Percentiles rank a stretch among this genome's conserved stretches.
Evolutionary conservation across 176 grass and related monocot genomes (phyloP).

Genomic region (Avena atlantica): DNA sequence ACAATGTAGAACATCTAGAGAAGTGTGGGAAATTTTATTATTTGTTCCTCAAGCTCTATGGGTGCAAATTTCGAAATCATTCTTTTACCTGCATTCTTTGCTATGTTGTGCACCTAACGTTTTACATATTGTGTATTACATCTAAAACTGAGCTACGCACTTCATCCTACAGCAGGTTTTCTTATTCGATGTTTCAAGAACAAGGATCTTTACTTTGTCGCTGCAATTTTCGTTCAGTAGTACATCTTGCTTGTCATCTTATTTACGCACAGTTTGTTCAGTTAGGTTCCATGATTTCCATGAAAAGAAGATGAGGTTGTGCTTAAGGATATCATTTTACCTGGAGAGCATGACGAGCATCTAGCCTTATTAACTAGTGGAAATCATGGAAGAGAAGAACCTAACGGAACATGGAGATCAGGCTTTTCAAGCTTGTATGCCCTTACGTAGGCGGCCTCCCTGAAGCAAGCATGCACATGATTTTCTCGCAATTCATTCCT

Average conservation of each 20-base stretch:
- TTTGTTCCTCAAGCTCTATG: neutral
- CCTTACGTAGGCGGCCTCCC: neutral
- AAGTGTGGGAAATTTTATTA: neutral
- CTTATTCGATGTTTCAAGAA: neutral
- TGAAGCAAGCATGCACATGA: neutral
- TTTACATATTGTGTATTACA: neutral
- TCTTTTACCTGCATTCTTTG: neutral
- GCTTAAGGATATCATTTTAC: neutral
- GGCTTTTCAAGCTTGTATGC: neutral
- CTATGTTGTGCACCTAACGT: neutral
- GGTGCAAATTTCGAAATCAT: conserved; percentile 2
- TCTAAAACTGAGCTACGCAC: neutral
- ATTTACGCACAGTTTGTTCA: neutral
- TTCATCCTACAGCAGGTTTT: neutral
- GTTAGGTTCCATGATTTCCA: neutral
- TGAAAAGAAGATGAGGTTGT: neutral
- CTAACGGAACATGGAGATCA: neutral
- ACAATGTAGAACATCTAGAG: neutral
- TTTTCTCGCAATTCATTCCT: neutral
- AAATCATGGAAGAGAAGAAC: no score
- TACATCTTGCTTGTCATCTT: neutral
- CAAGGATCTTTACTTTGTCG: neutral
- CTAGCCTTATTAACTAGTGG: neutral
- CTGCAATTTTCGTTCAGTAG: neutral
- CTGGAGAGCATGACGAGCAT: neutral